These are phyloP conservation scores for Corrigiola litoralis DNA, from an alignment of 179 eudicot genomes.

Conservation along the genomic window DNA sequence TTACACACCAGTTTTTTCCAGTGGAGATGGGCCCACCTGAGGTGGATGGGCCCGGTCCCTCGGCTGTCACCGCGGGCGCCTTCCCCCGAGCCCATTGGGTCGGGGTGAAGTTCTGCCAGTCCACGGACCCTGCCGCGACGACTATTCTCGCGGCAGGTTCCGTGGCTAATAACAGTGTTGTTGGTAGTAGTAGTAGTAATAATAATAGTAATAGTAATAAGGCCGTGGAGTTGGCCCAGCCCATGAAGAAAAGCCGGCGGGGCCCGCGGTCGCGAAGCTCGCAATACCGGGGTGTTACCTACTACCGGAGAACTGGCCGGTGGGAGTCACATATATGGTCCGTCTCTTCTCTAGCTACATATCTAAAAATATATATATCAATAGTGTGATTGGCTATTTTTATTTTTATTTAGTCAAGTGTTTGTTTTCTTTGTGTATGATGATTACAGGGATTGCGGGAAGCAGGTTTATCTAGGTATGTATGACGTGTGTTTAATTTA, in stretches of 20 bases:
- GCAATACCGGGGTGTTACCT: constrained; percentile 86
- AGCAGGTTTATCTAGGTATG: constrained; percentile 90
- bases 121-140: constrained; percentile 12
- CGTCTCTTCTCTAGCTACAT: not conserved
- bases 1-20: constrained; percentile 89
- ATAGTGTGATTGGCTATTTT: not conserved
- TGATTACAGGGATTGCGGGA: constrained; percentile 86
- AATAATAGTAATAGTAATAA: not conserved
- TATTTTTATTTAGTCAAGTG: not conserved
- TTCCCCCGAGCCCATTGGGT: constrained; percentile 78
- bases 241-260: constrained; percentile 76
- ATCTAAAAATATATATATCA: not conserved
- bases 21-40: constrained; percentile 30
- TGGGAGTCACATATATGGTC: constrained; percentile 97
- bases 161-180: constrained; percentile 7
- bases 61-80: constrained; percentile 13
- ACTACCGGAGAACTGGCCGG: constrained; percentile 90
- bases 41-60: constrained; percentile 5
- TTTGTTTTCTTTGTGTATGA: not conserved
- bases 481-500: not conserved
- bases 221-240: constrained; percentile 39
- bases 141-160: not conserved
- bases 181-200: not conserved
- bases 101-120: constrained; percentile 54
- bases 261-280: constrained; percentile 93